phyloP scores from a whole-genome alignment of 805 yeast genomes.

The Cyberlindnera sargentensis region DNA sequence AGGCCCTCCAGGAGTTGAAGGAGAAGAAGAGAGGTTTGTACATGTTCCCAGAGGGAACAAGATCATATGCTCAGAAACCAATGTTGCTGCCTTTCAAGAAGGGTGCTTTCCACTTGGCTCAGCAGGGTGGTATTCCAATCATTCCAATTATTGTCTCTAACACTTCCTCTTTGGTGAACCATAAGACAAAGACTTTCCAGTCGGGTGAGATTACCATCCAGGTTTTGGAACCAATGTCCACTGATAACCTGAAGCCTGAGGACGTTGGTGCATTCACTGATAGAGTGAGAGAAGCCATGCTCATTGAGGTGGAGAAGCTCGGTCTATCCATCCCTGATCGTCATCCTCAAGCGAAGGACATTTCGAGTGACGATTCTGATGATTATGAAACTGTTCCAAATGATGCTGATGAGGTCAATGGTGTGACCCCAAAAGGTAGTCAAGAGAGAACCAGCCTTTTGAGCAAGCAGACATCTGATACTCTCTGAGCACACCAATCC shows the following conservation, averaged over 20 bases:
- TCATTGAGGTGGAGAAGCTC: conserved; percentile 26
- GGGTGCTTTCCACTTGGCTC: conserved; percentile 97
- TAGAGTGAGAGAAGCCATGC: conserved; percentile 55
- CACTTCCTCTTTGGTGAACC: conserved; percentile 65
- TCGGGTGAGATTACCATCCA: conserved; percentile 70
- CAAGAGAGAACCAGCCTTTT: conserved; percentile 22
- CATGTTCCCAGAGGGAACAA: conserved; percentile 96
- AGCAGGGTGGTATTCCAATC: conserved; percentile 83
- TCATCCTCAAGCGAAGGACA: conserved; percentile 5
- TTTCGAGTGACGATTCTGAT: conserved; percentile 1
- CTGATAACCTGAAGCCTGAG: conserved; percentile 61
- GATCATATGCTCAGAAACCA: conserved; percentile 69
- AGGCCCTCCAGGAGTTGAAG: conserved; percentile 59
- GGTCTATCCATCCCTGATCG: conserved; percentile 32
- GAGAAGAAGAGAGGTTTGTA: conserved; percentile 64
- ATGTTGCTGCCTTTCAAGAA: conserved; percentile 84
- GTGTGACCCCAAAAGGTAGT: conserved; percentile 5
- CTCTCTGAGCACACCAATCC: background rate
- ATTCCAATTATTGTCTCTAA: conserved; percentile 86
- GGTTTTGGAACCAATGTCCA: conserved; percentile 75
- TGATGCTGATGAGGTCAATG: conserved; percentile 4
- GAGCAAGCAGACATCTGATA: conserved; percentile 12
- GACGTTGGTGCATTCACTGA: conserved; percentile 59
- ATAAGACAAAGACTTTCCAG: conserved; percentile 57
- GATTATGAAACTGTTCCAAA: conserved; percentile 20